A percentile compares a stretch with the other conserved stretches of the same genome.
phyloP scores from a whole-genome alignment of 495 filamentous ascomycete genomes.

The Xylaria bambusicola region DNA sequence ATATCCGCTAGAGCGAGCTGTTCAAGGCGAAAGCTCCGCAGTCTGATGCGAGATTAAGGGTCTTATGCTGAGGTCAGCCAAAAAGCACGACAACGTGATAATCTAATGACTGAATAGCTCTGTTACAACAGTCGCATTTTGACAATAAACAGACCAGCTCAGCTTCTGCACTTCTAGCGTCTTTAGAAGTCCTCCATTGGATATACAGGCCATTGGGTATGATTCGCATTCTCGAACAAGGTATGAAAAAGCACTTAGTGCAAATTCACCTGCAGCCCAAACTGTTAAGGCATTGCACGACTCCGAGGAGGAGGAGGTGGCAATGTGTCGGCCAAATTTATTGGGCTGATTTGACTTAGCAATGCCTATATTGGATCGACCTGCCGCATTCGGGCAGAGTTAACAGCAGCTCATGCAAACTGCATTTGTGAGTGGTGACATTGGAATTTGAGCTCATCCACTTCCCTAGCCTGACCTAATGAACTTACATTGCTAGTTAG shows the following conservation, averaged over 20 bases:
- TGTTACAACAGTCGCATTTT: neutral
- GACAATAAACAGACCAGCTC: too few species aligned
- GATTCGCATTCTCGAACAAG: neutral
- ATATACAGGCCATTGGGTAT: neutral
- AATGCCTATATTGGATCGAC: neutral
- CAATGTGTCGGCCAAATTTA: neutral
- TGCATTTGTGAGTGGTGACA: neutral
- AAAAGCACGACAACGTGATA: neutral
- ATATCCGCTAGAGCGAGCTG: neutral
- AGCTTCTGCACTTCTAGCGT: too few species aligned
- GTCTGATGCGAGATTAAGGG: neutral
- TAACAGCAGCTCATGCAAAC: neutral
- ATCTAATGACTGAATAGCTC: neutral
- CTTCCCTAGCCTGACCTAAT: too few species aligned
- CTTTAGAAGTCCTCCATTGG: neutral
- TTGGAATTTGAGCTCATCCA: neutral
- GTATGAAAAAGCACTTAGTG: neutral
- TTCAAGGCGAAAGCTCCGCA: neutral
- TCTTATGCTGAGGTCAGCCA: constrained; percentile 5
- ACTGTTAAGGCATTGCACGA: too few species aligned
- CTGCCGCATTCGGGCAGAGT: constrained; percentile 7
- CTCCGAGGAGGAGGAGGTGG: too few species aligned
- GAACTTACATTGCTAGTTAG: neutral
- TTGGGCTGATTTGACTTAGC: constrained; percentile 3
- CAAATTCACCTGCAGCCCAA: neutral